Conservation (phyloP, 768 basidiomycete species). For the Agrocybe pediades region DNA sequence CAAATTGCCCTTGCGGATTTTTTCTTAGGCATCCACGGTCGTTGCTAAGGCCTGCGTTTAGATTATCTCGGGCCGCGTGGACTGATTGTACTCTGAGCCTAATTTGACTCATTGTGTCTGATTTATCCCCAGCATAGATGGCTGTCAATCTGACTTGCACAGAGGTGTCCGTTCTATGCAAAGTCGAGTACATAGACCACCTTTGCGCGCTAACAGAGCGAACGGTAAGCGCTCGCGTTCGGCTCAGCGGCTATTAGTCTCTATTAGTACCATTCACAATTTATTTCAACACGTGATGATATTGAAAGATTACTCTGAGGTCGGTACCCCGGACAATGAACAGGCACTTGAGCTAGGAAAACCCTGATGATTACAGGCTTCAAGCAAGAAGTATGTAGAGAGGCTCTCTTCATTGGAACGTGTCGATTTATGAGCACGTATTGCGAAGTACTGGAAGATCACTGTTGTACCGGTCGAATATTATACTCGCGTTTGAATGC, state of each 20-base stretch:
- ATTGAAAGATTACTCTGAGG: no score
- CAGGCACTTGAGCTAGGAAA: no score
- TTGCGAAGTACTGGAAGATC: neutral
- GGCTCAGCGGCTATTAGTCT: no score
- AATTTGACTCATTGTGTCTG: neutral
- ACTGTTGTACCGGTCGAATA: slow-evolving; percentile 57
- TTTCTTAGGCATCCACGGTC: neutral
- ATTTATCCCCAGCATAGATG: no score
- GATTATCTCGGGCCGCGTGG: slow-evolving; percentile 10
- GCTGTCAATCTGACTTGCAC: no score
- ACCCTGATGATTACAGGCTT: no score
- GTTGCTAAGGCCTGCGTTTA: slow-evolving; percentile 13
- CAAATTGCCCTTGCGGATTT: neutral
- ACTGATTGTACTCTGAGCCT: neutral
- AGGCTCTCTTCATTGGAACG: no score
- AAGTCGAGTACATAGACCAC: neutral
- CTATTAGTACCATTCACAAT: no score
- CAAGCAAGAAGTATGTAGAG: no score
- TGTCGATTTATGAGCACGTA: no score
- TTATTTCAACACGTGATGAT: no score
- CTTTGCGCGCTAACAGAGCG: neutral
- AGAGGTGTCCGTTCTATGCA: neutral
- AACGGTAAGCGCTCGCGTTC: neutral
- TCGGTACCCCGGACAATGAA: no score
- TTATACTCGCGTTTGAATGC: slow-evolving; percentile 77